phyloP scores from a whole-genome alignment of 1,139 yeast genomes.

The Blastobotrys petasosporus region DNA sequence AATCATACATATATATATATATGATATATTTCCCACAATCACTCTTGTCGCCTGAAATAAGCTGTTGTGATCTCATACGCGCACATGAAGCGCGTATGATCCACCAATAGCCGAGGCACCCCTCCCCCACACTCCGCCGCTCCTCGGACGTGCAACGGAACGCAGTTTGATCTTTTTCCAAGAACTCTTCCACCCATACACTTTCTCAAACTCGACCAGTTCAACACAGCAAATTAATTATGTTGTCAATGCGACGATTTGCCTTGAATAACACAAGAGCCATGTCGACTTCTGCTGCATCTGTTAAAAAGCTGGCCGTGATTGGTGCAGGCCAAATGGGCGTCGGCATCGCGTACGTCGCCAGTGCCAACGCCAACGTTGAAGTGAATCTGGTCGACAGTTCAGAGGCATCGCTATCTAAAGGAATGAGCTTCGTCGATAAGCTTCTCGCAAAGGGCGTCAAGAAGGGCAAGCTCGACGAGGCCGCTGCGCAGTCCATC shows the following conservation, averaged over 20 bases:
- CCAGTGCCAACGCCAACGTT: constrained; percentile 37
- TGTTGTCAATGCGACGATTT: not conserved
- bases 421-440: constrained; percentile 33
- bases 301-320: constrained; percentile 29
- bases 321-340: constrained; percentile 42
- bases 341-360: constrained; percentile 41
- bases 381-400: constrained; percentile 36
- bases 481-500: constrained; percentile 31
- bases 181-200: too few relatives aligned
- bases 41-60: too few relatives aligned
- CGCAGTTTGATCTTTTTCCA: too few relatives aligned
- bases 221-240: not conserved
- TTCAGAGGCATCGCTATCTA: constrained; percentile 31
- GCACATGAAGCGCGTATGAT: too few relatives aligned
- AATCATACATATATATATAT: too few relatives aligned
- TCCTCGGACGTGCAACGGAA: too few relatives aligned
- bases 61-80: too few relatives aligned
- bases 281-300: constrained; percentile 2
- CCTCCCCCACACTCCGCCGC: too few relatives aligned
- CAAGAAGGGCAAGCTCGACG: constrained; percentile 33
- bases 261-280: not conserved
- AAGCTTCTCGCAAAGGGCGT: constrained; percentile 37
- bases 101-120: too few relatives aligned
- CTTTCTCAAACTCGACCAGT: too few relatives aligned
- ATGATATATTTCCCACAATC: too few relatives aligned